Evolutionary conservation across 768 basidiomycete species (phyloP).

Genomic region (Mycena rosella): DNA sequence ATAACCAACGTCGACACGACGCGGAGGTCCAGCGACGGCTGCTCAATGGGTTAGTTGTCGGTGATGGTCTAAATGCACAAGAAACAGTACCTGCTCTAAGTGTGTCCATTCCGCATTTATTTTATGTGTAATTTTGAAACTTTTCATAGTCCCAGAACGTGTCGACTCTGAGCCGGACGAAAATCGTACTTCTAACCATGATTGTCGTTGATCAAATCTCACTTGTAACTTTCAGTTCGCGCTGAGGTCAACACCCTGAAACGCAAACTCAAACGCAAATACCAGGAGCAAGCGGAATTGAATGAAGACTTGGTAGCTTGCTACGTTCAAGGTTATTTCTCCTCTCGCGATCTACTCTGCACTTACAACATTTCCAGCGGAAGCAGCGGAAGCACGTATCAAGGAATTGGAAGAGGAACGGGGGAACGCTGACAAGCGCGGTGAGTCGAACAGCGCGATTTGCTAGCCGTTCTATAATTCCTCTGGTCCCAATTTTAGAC

Average conservation of each 20-base stretch:
- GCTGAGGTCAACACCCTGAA: neutral
- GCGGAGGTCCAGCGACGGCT: neutral
- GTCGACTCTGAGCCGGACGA: too few relatives aligned
- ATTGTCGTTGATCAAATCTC: neutral
- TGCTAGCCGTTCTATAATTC: too few relatives aligned
- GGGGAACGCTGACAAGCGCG: neutral
- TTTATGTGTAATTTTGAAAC: neutral
- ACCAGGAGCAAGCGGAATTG: neutral
- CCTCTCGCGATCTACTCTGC: neutral
- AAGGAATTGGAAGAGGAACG: neutral
- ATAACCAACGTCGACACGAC: neutral
- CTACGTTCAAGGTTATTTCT: neutral
- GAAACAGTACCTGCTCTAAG: neutral
- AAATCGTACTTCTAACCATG: neutral
- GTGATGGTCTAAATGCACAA: too few relatives aligned
- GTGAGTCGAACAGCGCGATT: neutral
- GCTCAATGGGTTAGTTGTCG: neutral
- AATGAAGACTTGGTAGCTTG: neutral
- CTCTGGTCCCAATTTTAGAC: too few relatives aligned
- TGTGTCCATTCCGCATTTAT: neutral
- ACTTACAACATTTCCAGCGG: neutral
- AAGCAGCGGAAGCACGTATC: neutral
- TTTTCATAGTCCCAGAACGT: too few relatives aligned
- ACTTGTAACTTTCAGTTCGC: neutral
- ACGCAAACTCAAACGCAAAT: neutral